Percentiles rank a stretch among this genome's conserved stretches.
These are phyloP conservation scores for Apostasia shenzhenica DNA, from an alignment of 106 monocot genomes.

Conservation along the genomic window DNA sequence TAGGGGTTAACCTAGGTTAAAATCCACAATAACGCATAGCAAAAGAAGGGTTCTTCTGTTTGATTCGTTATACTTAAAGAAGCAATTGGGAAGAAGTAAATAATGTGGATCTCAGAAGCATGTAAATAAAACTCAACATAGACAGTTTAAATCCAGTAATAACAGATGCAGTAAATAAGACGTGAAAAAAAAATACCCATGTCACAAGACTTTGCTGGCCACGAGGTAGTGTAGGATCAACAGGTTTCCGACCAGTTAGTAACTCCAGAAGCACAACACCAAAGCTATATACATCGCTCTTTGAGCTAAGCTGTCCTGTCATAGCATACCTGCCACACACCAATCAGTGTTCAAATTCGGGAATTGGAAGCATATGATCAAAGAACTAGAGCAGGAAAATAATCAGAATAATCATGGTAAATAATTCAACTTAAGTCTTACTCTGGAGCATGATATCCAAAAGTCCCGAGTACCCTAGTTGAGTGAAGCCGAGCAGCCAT, in stretches of 20 bases:
- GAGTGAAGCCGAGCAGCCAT: slow-evolving; percentile 37
- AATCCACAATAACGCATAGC: too few species aligned
- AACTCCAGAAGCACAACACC: slow-evolving; percentile 52
- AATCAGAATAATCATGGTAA: neutral
- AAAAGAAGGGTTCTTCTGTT: too few species aligned
- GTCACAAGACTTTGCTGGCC: slow-evolving; percentile 37
- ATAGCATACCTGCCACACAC: slow-evolving; percentile 26
- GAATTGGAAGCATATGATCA: neutral
- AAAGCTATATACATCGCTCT: slow-evolving; percentile 51
- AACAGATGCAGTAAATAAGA: too few species aligned
- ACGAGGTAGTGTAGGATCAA: slow-evolving; percentile 38
- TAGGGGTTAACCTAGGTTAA: too few species aligned
- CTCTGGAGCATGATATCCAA: slow-evolving; percentile 43
- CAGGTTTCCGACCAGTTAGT: slow-evolving; percentile 44
- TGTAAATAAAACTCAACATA: too few species aligned
- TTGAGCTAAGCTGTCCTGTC: slow-evolving; percentile 35
- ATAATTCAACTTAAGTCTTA: neutral
- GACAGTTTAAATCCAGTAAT: too few species aligned
- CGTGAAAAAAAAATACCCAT: slow-evolving; percentile 18
- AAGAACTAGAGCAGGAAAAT: neutral
- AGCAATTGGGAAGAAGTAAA: too few species aligned
- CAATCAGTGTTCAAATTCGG: neutral
- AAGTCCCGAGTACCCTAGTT: slow-evolving; percentile 31
- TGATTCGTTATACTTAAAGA: too few species aligned
- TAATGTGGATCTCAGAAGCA: too few species aligned